phyloP scores from a whole-genome alignment of 2,329 filamentous ascomycete genomes.

The Cryphonectria radicalis region DNA sequence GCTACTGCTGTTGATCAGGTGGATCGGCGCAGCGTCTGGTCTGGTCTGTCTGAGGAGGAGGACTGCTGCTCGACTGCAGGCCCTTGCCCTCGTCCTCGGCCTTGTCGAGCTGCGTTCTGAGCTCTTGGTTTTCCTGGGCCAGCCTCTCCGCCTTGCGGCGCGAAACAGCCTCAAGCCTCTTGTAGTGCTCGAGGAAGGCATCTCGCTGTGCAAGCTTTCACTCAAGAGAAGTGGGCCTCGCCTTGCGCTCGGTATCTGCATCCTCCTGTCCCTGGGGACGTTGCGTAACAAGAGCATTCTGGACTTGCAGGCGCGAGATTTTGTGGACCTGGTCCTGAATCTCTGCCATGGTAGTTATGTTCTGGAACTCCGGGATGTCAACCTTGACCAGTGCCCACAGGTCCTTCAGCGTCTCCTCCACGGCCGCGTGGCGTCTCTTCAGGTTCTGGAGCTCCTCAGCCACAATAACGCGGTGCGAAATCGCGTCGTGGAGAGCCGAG shows the following conservation, averaged over 20 bases:
- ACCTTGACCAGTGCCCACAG: constrained; percentile 17
- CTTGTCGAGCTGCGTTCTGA: constrained; percentile 1
- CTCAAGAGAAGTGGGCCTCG: constrained; percentile 1
- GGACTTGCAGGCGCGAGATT: not conserved
- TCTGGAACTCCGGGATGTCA: not conserved
- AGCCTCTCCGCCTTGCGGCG: not conserved
- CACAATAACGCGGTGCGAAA: constrained; percentile 7
- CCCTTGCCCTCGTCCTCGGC: not conserved
- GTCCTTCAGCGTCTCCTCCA: not conserved
- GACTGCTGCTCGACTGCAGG: constrained; percentile 1
- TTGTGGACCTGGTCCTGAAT: constrained; percentile 7
- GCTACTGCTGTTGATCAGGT: not conserved
- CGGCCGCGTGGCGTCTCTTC: not conserved
- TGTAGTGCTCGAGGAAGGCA: not conserved
- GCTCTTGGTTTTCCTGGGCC: not conserved
- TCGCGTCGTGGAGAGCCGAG: constrained; percentile 6
- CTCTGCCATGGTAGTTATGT: constrained; percentile 7
- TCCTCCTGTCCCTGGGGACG: no score
- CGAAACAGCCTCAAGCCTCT: constrained; percentile 1
- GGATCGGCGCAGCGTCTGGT: not conserved
- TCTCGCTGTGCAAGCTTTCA: constrained; percentile 1
- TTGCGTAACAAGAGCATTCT: not conserved
- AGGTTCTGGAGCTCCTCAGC: constrained; percentile 13
- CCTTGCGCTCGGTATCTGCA: not conserved
- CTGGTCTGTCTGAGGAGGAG: not conserved